These are phyloP conservation scores for Noccaea bulbosa DNA, from an alignment of 345 rosid species.

Conservation along the genomic window DNA sequence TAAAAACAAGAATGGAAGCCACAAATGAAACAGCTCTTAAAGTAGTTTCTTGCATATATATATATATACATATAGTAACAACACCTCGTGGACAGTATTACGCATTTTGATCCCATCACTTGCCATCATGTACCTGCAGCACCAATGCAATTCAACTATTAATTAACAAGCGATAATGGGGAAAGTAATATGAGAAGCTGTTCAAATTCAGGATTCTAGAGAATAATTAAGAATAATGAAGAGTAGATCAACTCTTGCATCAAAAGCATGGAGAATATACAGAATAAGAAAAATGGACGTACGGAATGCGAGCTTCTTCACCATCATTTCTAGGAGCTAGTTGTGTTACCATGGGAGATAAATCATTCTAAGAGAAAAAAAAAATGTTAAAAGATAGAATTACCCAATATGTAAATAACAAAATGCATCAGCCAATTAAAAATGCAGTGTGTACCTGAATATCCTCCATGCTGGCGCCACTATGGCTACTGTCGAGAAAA, in stretches of 20 bases:
- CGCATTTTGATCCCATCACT: slow-evolving; percentile 80
- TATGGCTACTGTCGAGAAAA: slow-evolving; percentile 63
- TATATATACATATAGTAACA: not conserved
- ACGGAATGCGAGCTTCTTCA: slow-evolving; percentile 78
- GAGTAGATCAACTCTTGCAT: not conserved
- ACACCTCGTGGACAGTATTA: slow-evolving; percentile 63
- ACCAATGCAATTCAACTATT: slow-evolving; percentile 15
- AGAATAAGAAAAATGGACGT: slow-evolving; percentile 41
- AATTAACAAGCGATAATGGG: not conserved
- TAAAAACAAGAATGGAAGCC: not conserved
- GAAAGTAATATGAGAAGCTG: not conserved
- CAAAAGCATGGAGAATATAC: not conserved
- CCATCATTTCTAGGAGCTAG: slow-evolving; percentile 70
- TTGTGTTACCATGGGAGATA: slow-evolving; percentile 78
- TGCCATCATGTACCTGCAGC: slow-evolving; percentile 84
- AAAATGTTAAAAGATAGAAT: not conserved
- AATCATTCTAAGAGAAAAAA: slow-evolving; percentile 60
- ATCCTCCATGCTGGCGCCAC: slow-evolving; percentile 67
- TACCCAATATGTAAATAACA: slow-evolving; percentile 5
- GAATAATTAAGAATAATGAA: not conserved
- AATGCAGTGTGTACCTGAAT: slow-evolving; percentile 62
- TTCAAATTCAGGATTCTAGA: not conserved
- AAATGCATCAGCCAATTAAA: slow-evolving; percentile 25
- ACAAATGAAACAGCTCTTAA: not conserved
- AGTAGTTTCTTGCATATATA: not conserved